phyloP scores from a whole-genome alignment of 441 rosid genomes.

The Francoa sonchifolia region DNA sequence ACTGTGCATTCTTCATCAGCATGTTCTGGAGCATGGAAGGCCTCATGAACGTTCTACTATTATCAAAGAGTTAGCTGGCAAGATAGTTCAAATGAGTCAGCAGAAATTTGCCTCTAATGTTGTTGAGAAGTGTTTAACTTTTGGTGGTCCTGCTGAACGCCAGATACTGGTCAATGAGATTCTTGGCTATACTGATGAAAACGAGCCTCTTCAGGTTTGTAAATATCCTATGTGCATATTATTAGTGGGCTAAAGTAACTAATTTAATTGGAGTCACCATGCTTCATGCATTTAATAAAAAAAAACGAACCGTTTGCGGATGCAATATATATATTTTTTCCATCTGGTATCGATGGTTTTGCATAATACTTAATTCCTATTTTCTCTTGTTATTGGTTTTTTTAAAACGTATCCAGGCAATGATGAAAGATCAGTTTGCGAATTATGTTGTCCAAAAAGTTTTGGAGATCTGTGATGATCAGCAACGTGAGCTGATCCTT shows the following conservation, averaged over 20 bases:
- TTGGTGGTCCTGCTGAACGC: slow-evolving; percentile 62
- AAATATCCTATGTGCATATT: neutral
- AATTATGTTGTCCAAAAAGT: slow-evolving; percentile 94
- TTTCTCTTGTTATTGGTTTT: slow-evolving; percentile 5
- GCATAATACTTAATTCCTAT: too few species aligned
- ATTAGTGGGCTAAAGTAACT: neutral
- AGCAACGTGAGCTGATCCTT: slow-evolving; percentile 81
- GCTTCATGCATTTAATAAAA: too few species aligned
- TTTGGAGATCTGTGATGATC: slow-evolving; percentile 89
- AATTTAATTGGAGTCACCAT: too few species aligned
- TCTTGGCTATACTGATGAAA: slow-evolving; percentile 82
- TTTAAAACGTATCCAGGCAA: slow-evolving; percentile 39
- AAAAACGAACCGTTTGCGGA: too few species aligned
- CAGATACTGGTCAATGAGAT: slow-evolving; percentile 71
- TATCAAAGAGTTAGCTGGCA: slow-evolving; percentile 72
- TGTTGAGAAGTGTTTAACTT: slow-evolving; percentile 80
- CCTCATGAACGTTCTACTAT: slow-evolving; percentile 70
- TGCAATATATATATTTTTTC: too few species aligned
- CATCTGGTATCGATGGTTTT: too few species aligned
- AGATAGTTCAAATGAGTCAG: slow-evolving; percentile 88
- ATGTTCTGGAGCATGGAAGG: slow-evolving; percentile 78
- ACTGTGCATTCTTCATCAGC: slow-evolving; percentile 23
- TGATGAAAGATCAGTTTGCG: slow-evolving; percentile 99
- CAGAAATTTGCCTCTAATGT: slow-evolving; percentile 90
- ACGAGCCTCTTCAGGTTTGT: slow-evolving; percentile 88